Percentiles rank a stretch among this genome's conserved stretches.
These are phyloP conservation scores for Cercospora zeina DNA, from an alignment of 2,329 filamentous ascomycete species.

Conservation along the genomic window DNA sequence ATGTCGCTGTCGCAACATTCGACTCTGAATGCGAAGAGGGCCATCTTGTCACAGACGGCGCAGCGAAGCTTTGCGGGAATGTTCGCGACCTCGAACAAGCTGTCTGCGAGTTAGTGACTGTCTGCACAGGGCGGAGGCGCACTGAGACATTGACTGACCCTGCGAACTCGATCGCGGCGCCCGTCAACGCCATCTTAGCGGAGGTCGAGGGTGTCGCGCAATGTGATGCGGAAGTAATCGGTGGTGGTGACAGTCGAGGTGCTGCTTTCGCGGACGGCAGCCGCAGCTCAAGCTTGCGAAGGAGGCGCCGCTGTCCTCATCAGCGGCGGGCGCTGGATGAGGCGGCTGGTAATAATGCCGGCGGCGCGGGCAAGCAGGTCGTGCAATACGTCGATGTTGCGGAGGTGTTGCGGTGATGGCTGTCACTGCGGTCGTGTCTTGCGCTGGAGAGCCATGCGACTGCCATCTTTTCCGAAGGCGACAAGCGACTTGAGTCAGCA, in stretches of 20 bases:
- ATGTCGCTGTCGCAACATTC: slow-evolving; percentile 96
- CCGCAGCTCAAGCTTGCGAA: slow-evolving; percentile 25
- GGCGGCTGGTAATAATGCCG: slow-evolving; percentile 2
- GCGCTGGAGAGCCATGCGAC: slow-evolving; percentile 3
- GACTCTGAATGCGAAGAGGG: slow-evolving; percentile 84
- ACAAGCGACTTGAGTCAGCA: background rate
- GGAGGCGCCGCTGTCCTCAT: slow-evolving; percentile 19
- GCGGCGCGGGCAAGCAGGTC: background rate
- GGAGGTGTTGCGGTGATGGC: background rate
- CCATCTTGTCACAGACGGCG: slow-evolving; percentile 87
- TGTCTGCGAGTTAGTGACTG: slow-evolving; percentile 42
- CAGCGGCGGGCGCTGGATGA: slow-evolving; percentile 7
- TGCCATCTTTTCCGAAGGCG: slow-evolving; percentile 5
- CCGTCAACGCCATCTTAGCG: slow-evolving; percentile 18
- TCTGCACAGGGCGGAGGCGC: background rate
- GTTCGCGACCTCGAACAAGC: slow-evolving; percentile 75
- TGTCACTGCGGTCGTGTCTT: background rate
- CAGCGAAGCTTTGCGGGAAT: slow-evolving; percentile 97
- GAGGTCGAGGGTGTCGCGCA: slow-evolving; percentile 1
- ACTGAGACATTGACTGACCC: slow-evolving; percentile 14
- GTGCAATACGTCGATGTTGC: background rate
- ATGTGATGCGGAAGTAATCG: background rate
- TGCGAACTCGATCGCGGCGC: slow-evolving; percentile 24
- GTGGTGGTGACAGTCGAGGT: slow-evolving; percentile 10
- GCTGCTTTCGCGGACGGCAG: slow-evolving; percentile 15